Evolutionary conservation across 176 grass and related monocot species (phyloP).

Genomic region (Bolboschoenus planiculmis): DNA sequence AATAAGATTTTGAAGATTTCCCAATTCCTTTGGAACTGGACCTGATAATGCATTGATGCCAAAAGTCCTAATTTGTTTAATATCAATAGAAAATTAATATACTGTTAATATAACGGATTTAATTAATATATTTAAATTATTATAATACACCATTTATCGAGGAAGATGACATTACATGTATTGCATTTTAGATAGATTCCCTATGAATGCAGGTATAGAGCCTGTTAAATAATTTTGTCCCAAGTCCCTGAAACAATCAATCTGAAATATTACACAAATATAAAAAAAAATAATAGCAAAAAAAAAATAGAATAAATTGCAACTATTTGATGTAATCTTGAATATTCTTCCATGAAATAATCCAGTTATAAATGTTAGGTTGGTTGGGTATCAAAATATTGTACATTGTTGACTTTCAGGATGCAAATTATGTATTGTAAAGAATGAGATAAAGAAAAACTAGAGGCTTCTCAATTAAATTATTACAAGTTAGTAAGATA

Average conservation of each 20-base stretch:
- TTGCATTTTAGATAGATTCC: slow-evolving; percentile 49
- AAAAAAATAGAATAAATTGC: not conserved
- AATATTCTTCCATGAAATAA: not conserved
- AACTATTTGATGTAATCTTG: not conserved
- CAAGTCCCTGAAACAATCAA: slow-evolving; percentile 43
- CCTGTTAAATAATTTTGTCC: slow-evolving; percentile 54
- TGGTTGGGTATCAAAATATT: not conserved
- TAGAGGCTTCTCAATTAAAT: not conserved
- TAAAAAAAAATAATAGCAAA: not conserved
- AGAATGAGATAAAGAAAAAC: not conserved
- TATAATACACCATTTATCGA: not conserved
- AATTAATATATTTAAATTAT: not conserved
- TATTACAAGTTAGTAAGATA: slow-evolving; percentile 45
- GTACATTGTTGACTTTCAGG: not conserved
- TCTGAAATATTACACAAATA: not conserved
- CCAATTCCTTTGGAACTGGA: slow-evolving; percentile 68
- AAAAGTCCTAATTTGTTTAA: slow-evolving; percentile 36
- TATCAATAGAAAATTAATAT: not conserved
- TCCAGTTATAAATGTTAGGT: not conserved
- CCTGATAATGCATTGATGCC: slow-evolving; percentile 78
- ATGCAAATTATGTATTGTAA: not conserved
- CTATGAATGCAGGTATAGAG: slow-evolving; percentile 50
- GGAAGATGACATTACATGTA: slow-evolving; percentile 40
- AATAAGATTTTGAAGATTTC: slow-evolving; percentile 48
- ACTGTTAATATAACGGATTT: not conserved